A percentile compares a stretch with the other conserved stretches of the same genome.
phyloP scores from a whole-genome alignment of 2,329 filamentous ascomycete species.

The Colletotrichum lentis region DNA sequence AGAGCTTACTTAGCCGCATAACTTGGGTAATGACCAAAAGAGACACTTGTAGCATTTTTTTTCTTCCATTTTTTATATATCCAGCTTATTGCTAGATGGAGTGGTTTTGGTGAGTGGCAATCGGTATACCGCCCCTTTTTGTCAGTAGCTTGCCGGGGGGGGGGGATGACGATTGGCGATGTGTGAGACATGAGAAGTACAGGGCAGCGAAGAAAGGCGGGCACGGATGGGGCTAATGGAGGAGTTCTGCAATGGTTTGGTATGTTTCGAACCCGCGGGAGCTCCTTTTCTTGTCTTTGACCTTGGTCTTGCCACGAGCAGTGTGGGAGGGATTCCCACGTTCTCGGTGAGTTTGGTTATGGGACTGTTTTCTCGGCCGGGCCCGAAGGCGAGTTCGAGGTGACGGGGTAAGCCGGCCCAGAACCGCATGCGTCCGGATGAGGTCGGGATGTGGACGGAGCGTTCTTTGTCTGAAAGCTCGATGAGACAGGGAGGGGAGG shows the following conservation, averaged over 20 bases:
- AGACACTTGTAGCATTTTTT: too few species aligned
- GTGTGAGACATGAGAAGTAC: neutral
- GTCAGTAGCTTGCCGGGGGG: neutral
- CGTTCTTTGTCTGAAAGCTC: neutral
- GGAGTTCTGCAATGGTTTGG: slow-evolving; percentile 28
- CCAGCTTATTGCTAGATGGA: too few species aligned
- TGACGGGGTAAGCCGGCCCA: neutral
- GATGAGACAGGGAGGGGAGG: neutral
- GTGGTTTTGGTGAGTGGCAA: too few species aligned
- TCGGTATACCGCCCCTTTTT: too few species aligned
- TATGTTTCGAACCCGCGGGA: slow-evolving; percentile 1
- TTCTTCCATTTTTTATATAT: too few species aligned
- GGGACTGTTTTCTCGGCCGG: slow-evolving; percentile 11
- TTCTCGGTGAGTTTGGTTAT: neutral
- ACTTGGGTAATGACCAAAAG: too few species aligned
- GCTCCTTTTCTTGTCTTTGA: slow-evolving; percentile 1
- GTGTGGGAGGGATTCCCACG: neutral
- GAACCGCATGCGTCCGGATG: slow-evolving; percentile 22
- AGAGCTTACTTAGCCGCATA: too few species aligned
- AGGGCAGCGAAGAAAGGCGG: slow-evolving; percentile 4
- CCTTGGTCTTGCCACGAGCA: slow-evolving; percentile 27
- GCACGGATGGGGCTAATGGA: slow-evolving; percentile 3
- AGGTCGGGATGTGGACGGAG: neutral
- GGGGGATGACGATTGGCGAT: neutral
- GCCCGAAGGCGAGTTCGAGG: slow-evolving; percentile 3